These are phyloP conservation scores for Sugiyamaella valdiviana DNA, from an alignment of 805 yeast genomes.

Conservation along the genomic window DNA sequence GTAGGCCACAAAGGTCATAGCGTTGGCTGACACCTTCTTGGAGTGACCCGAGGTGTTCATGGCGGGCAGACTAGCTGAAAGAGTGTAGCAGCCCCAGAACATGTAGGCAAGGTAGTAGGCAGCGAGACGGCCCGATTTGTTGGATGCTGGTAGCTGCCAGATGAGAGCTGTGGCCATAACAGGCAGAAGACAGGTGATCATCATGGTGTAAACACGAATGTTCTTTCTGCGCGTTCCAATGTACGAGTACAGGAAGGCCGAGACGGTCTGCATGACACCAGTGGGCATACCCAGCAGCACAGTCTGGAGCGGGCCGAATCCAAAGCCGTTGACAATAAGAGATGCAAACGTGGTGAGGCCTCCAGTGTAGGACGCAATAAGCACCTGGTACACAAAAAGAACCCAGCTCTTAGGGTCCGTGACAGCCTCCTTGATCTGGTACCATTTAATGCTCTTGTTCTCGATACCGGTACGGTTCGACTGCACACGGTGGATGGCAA, in stretches of 20 bases:
- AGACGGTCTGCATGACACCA: constrained; percentile 2
- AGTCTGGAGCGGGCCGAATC: neutral
- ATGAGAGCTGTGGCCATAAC: constrained; percentile 5
- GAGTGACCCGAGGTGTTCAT: constrained; percentile 67
- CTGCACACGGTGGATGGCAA: constrained; percentile 41
- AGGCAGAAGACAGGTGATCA: constrained; percentile 3
- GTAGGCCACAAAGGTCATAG: constrained; percentile 55
- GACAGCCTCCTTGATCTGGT: constrained; percentile 44
- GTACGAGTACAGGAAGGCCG: neutral
- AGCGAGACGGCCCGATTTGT: neutral
- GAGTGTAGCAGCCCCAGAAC: constrained; percentile 6
- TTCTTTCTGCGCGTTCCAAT: constrained; percentile 1
- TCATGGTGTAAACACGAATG: constrained; percentile 3
- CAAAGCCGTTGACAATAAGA: constrained; percentile 3
- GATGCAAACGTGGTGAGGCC: constrained; percentile 1
- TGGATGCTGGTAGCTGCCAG: constrained; percentile 6
- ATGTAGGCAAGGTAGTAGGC: neutral
- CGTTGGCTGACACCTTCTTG: constrained; percentile 56
- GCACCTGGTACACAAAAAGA: constrained; percentile 30
- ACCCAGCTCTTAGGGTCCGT: constrained; percentile 41
- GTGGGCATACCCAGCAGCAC: constrained; percentile 4
- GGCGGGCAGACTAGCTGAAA: constrained; percentile 1
- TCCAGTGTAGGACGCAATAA: constrained; percentile 23
- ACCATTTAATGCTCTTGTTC: constrained; percentile 42
- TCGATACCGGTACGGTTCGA: constrained; percentile 35